Percentiles rank a stretch among this genome's conserved stretches.
These are phyloP conservation scores for Zasmidium citrigriseum DNA, from an alignment of 2,329 filamentous ascomycete genomes.

Conservation along the genomic window DNA sequence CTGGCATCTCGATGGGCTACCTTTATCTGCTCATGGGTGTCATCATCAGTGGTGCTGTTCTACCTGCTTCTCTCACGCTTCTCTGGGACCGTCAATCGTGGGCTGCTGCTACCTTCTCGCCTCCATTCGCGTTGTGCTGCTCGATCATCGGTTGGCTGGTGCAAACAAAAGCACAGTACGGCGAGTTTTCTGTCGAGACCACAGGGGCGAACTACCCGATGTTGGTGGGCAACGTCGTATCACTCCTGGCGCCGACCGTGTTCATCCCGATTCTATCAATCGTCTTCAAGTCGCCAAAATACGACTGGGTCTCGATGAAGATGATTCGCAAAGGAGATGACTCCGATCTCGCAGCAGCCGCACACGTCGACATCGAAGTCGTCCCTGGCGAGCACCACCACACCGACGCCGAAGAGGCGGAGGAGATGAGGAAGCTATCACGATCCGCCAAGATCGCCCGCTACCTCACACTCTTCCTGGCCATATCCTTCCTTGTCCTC, in stretches of 20 bases:
- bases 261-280: slow-evolving; percentile 77
- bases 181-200: slow-evolving; percentile 67
- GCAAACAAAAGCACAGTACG: slow-evolving; percentile 69
- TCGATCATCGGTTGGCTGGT: slow-evolving; percentile 77
- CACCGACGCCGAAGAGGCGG: slow-evolving; percentile 42
- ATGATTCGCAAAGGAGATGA: slow-evolving; percentile 78
- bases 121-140: slow-evolving; percentile 67
- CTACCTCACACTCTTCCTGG: slow-evolving; percentile 62
- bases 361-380: slow-evolving; percentile 66
- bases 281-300: slow-evolving; percentile 69
- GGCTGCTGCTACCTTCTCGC: slow-evolving; percentile 69
- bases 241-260: slow-evolving; percentile 73
- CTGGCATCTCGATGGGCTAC: slow-evolving; percentile 74
- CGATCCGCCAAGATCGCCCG: slow-evolving; percentile 55
- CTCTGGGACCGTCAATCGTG: slow-evolving; percentile 80
- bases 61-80: slow-evolving; percentile 78
- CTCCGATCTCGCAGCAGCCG: slow-evolving; percentile 65
- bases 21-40: slow-evolving; percentile 90
- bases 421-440: slow-evolving; percentile 42
- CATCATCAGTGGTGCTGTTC: slow-evolving; percentile 74
- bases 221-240: slow-evolving; percentile 83
- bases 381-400: slow-evolving; percentile 53
- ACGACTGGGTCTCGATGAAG: slow-evolving; percentile 85
- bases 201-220: slow-evolving; percentile 87
- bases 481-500: slow-evolving; percentile 71